Base-by-base conservation (phyloP, 73 alveolate species). In the Paramecium sonneborni region DNA sequence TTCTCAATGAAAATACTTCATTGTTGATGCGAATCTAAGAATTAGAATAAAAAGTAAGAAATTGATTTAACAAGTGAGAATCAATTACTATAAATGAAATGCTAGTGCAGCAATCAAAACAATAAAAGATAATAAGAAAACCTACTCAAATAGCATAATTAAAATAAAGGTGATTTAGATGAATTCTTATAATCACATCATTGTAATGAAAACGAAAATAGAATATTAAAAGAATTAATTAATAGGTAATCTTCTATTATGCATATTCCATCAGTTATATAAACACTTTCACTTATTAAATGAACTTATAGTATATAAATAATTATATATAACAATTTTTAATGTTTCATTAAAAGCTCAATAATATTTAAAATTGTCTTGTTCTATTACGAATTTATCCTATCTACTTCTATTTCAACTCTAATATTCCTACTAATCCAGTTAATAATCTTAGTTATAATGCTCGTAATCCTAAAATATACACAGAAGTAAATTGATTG, bases 391-490 rank as follows among this genome's bases (percentile, higher is more conserved):
- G 24, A 30, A 74, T 62, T 37, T 32, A 74, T 28, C 87, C 87
- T 74, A 74, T 37, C 26, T 74, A 34, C 32, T 74, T 74, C 21
- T 74, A 74, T 21, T 74, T 74, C 24, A 74, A 37, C 12, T 74
- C 87, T 12, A 74, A 74, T 34, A 74, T 12, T 0, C 87, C 87
- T 4, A 74, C 3, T 8, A 74, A n/a, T 74, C 32, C 62, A 1
- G 34, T 34, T 18, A 74, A 74, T 37, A 74, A 37, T 34, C 87
- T 28, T 28, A 67, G 87, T 37, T 74, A 34, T 34, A 74, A 37
- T 28, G 58, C 87, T 8, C 28, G 58, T n/a, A 74, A 74, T 39
- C 87, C 87, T 74, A 74, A 74, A 6, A 74, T 74, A 14, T 74
- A 39, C 2, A 37, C 87, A 74, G 67, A 37, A 32, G 87, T 74